A percentile compares a stretch with the other conserved stretches of the same genome.
Evolutionary conservation across 164 flowering plant species (phyloP).

Genomic region (Warburgia ugandensis): DNA sequence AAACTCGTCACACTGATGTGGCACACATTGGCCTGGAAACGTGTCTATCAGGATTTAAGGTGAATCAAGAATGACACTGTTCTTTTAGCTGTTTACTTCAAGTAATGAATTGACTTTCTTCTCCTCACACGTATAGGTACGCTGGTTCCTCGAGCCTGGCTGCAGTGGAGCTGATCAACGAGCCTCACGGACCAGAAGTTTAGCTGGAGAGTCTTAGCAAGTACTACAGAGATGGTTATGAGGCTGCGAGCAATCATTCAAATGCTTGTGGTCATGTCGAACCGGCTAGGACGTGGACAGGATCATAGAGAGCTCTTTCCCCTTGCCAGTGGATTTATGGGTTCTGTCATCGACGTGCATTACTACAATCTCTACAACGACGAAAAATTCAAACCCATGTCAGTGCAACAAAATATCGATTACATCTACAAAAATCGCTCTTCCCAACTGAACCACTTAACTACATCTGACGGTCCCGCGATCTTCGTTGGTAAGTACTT

Average conservation of each 20-base stretch:
- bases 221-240: slow-evolving; percentile 51
- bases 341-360: slow-evolving; percentile 56
- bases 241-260: slow-evolving; percentile 47
- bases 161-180: slow-evolving; percentile 66
- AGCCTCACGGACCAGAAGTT: slow-evolving; percentile 49
- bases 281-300: slow-evolving; percentile 28
- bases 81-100: no score
- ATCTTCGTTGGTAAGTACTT: slow-evolving; percentile 47
- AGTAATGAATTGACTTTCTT: not conserved
- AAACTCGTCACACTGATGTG: no score
- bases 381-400: slow-evolving; percentile 26
- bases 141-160: slow-evolving; percentile 41
- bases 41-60: no score
- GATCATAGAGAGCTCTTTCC: slow-evolving; percentile 48
- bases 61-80: no score
- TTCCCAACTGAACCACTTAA: slow-evolving; percentile 24
- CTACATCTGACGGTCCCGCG: slow-evolving; percentile 52
- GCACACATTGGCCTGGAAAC: no score
- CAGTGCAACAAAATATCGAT: slow-evolving; percentile 54
- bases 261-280: slow-evolving; percentile 38
- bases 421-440: slow-evolving; percentile 37
- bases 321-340: slow-evolving; percentile 28
- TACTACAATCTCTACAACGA: slow-evolving; percentile 43
- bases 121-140: slow-evolving; percentile 25
- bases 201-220: slow-evolving; percentile 33